Evolutionary conservation across 1,139 yeast species (phyloP).

Genomic region (Blastobotrys apis): DNA sequence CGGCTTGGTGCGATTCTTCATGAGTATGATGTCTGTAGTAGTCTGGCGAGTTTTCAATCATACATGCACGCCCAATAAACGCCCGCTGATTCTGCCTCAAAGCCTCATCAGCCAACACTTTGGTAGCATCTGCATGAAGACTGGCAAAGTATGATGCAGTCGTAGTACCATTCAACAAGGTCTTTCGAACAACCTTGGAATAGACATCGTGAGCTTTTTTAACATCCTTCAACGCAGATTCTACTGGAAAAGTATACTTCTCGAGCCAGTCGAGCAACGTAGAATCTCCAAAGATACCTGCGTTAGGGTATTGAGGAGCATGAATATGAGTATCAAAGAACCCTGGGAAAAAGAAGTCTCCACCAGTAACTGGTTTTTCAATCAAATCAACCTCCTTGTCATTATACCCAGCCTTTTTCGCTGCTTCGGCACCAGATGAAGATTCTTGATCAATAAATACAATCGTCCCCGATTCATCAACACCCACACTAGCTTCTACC

Average conservation of each 20-base stretch:
- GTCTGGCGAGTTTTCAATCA: slow-evolving; percentile 70
- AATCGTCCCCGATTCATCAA: slow-evolving; percentile 47
- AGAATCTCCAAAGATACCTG: slow-evolving; percentile 81
- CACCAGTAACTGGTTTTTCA: slow-evolving; percentile 7
- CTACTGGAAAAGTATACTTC: slow-evolving; percentile 84
- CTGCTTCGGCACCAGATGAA: slow-evolving; percentile 20
- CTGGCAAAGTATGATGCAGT: slow-evolving; percentile 91
- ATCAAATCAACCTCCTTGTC: slow-evolving; percentile 15
- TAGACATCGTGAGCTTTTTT: slow-evolving; percentile 59
- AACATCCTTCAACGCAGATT: slow-evolving; percentile 52
- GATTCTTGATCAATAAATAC: slow-evolving; percentile 36
- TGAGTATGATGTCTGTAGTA: slow-evolving; percentile 60
- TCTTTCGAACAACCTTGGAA: slow-evolving; percentile 56
- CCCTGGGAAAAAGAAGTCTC: slow-evolving; percentile 77
- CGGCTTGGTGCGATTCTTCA: slow-evolving; percentile 52
- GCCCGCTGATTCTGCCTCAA: slow-evolving; percentile 75
- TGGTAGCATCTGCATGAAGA: slow-evolving; percentile 70
- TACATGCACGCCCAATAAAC: slow-evolving; percentile 90
- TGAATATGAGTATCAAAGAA: slow-evolving; percentile 94
- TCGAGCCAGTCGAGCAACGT: slow-evolving; percentile 87
- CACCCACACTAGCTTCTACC: slow-evolving; percentile 51
- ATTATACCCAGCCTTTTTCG: slow-evolving; percentile 20
- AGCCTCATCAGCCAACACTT: slow-evolving; percentile 69
- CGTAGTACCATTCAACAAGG: slow-evolving; percentile 79
- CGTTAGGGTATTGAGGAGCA: slow-evolving; percentile 95